Evolutionary conservation across 352 stramenopile genomes (phyloP).

Genomic region (Globisporangium nodosum): DNA sequence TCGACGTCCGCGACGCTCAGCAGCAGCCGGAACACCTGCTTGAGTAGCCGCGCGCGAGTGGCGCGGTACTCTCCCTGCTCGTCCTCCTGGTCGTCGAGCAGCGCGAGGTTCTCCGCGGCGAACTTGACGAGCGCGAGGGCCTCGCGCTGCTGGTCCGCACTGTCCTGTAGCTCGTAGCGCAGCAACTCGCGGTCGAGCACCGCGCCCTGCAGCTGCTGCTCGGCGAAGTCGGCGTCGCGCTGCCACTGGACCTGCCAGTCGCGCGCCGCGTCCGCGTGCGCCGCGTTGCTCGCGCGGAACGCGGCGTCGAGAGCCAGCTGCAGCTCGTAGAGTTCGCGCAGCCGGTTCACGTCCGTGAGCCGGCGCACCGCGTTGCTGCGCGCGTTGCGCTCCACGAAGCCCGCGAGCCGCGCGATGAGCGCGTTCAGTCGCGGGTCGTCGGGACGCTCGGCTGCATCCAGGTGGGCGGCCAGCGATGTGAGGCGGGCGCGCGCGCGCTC

Average conservation of each 20-base stretch:
- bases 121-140: constrained; percentile 54
- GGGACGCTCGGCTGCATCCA: constrained; percentile 2
- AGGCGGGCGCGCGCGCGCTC: constrained; percentile 9
- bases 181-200: constrained; percentile 14
- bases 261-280: constrained; percentile 43
- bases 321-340: constrained; percentile 30
- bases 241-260: constrained; percentile 48
- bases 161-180: constrained; percentile 15
- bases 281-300: constrained; percentile 24
- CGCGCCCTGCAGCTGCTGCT: constrained; percentile 35
- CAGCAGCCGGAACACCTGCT: constrained; percentile 8
- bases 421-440: too few relatives aligned
- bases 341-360: constrained; percentile 27
- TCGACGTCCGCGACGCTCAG: constrained; percentile 1
- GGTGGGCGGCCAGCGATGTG: constrained; percentile 1
- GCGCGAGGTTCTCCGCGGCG: constrained; percentile 32
- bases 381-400: constrained; percentile 23
- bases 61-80: not conserved
- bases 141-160: constrained; percentile 11
- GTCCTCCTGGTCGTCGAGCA: constrained; percentile 7
- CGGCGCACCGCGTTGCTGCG: constrained; percentile 27
- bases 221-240: constrained; percentile 29
- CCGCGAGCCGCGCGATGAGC: constrained; percentile 22
- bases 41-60: not conserved
- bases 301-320: constrained; percentile 29